These are phyloP conservation scores for Agarophyton chilense DNA, from an alignment of 23 red algal genomes.

Conservation along the genomic window DNA sequence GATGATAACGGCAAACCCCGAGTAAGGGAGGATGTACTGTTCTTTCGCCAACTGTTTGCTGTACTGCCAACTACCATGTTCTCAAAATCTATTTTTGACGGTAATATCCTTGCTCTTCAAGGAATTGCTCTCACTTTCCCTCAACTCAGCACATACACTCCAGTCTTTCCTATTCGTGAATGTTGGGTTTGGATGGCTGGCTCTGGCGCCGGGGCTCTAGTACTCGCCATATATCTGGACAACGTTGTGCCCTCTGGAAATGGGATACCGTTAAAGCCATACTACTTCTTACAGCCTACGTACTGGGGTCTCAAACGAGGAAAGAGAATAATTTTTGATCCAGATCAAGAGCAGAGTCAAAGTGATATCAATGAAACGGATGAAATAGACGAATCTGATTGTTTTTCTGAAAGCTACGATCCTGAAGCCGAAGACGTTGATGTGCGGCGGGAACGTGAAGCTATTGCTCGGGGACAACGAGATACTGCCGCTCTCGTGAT, in stretches of 20 bases:
- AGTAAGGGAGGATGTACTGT: constrained; percentile 50
- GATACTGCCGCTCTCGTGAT: constrained; percentile 79
- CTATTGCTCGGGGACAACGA: constrained; percentile 20
- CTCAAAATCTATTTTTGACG: constrained; percentile 77
- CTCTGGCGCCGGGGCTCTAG: constrained; percentile 54
- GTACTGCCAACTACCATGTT: constrained; percentile 82
- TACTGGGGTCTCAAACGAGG: constrained; percentile 69
- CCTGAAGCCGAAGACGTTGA: constrained; percentile 54
- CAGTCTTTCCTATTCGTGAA: constrained; percentile 74
- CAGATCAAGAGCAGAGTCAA: neutral
- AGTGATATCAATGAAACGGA: constrained; percentile 16
- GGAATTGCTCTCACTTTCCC: constrained; percentile 36
- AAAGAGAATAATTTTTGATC: neutral
- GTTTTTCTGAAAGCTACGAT: constrained; percentile 31
- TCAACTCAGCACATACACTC: constrained; percentile 40
- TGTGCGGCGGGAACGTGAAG: constrained; percentile 53
- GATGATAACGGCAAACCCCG: constrained; percentile 69
- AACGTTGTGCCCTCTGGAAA: constrained; percentile 81
- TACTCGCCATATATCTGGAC: constrained; percentile 83
- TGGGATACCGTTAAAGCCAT: constrained; percentile 64
- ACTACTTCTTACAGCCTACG: constrained; percentile 67
- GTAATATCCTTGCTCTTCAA: constrained; percentile 57
- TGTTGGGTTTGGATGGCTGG: constrained; percentile 97
- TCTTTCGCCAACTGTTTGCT: constrained; percentile 89
- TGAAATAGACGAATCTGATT: neutral